These are phyloP conservation scores for Pseudoturritis turrita DNA, from an alignment of 345 rosid genomes.

Conservation along the genomic window DNA sequence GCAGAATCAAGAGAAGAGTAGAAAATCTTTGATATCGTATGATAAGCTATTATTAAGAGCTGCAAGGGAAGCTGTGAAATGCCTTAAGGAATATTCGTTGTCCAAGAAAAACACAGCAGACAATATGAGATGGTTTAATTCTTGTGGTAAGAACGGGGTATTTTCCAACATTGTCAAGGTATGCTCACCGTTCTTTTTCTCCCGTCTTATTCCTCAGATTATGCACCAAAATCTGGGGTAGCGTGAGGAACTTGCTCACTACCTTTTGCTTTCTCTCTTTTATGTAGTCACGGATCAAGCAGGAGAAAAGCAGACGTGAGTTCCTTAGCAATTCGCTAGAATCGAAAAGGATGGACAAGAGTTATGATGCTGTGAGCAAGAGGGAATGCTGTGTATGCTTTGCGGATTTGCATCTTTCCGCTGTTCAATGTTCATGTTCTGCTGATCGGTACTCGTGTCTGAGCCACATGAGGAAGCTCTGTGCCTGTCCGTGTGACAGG, in stretches of 20 bases:
- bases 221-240: background rate
- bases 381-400: slow-evolving; percentile 54
- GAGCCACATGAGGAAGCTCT: slow-evolving; percentile 56
- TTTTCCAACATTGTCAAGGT: slow-evolving; percentile 60
- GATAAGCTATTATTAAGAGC: slow-evolving; percentile 64
- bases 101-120: slow-evolving; percentile 36
- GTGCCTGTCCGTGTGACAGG: slow-evolving; percentile 52
- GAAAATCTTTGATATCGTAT: slow-evolving; percentile 49
- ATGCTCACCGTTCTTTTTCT: slow-evolving; percentile 10
- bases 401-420: slow-evolving; percentile 64
- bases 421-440: slow-evolving; percentile 55
- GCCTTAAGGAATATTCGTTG: slow-evolving; percentile 44
- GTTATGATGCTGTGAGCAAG: slow-evolving; percentile 41
- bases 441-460: slow-evolving; percentile 49
- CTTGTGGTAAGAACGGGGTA: slow-evolving; percentile 51
- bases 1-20: slow-evolving; percentile 42
- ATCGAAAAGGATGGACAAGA: slow-evolving; percentile 42
- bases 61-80: slow-evolving; percentile 55
- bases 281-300: slow-evolving; percentile 50
- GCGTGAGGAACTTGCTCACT: background rate
- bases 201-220: background rate
- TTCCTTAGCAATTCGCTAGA: slow-evolving; percentile 39
- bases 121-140: slow-evolving; percentile 44
- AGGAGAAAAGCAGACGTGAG: slow-evolving; percentile 46
- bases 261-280: background rate